These are phyloP conservation scores for Colletotrichum magnum DNA, from an alignment of 2,329 filamentous ascomycete genomes.

Conservation along the genomic window DNA sequence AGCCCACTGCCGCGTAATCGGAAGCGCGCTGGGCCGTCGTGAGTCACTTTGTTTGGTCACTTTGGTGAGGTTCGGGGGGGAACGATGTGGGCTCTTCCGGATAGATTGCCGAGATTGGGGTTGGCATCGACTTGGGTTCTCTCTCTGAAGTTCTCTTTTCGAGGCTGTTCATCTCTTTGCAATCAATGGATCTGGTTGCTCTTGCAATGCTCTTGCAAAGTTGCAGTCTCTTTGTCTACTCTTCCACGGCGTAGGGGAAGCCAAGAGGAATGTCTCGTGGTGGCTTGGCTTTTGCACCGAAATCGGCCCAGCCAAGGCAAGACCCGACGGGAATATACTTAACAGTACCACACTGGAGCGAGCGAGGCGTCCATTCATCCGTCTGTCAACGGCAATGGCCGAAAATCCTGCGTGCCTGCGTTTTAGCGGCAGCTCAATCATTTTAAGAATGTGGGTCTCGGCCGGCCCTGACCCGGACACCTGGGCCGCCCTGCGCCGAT, in stretches of 20 bases:
- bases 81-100: constrained; percentile 32
- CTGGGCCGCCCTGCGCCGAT: constrained; percentile 30
- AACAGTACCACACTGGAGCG: no score
- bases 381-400: constrained; percentile 17
- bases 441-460: constrained; percentile 31
- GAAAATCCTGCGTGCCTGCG: constrained; percentile 20
- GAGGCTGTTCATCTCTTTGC: neutral
- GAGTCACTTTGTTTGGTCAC: constrained; percentile 25
- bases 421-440: constrained; percentile 32
- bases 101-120: constrained; percentile 39
- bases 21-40: constrained; percentile 30
- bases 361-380: constrained; percentile 1
- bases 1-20: constrained; percentile 37
- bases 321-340: no score
- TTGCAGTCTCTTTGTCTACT: neutral
- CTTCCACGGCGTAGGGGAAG: neutral
- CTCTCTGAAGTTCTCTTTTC: neutral
- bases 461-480: constrained; percentile 22
- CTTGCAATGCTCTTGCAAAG: neutral
- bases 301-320: constrained; percentile 28
- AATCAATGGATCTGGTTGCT: neutral
- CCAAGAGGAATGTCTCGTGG: neutral
- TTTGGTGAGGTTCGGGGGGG: constrained; percentile 35
- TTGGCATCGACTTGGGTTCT: constrained; percentile 12
- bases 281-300: constrained; percentile 25